Conservation (phyloP, 1,284 basidiomycete genomes). For the Cutaneotrichosporon cavernicola region DNA sequence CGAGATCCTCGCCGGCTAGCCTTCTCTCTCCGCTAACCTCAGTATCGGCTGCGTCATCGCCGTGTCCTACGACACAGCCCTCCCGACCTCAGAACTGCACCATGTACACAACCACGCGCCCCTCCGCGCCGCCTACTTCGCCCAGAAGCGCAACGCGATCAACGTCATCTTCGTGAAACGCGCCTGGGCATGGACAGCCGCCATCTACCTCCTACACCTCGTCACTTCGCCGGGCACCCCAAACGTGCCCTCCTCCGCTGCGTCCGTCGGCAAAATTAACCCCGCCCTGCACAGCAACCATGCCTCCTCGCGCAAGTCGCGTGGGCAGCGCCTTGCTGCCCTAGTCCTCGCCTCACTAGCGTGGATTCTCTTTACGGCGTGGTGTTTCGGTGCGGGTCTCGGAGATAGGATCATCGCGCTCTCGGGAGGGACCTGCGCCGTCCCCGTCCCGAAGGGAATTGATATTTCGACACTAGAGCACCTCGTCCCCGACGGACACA, state of each 20-base stretch:
- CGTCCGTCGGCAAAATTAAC: slow-evolving; percentile 11
- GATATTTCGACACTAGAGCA: slow-evolving; percentile 18
- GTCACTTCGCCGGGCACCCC: slow-evolving; percentile 28
- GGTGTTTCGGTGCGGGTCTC: slow-evolving; percentile 89
- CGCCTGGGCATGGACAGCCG: slow-evolving; percentile 87
- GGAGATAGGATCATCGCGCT: slow-evolving; percentile 70
- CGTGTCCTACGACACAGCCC: slow-evolving; percentile 60
- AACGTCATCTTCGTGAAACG: slow-evolving; percentile 87
- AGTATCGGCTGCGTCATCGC: slow-evolving; percentile 55
- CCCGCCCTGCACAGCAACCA: slow-evolving; percentile 53
- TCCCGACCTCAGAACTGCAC: slow-evolving; percentile 36
- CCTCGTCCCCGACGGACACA: slow-evolving; percentile 16
- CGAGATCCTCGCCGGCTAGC: background rate
- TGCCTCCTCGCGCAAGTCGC: slow-evolving; percentile 44
- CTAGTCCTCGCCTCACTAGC: slow-evolving; percentile 66
- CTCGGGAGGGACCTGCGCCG: slow-evolving; percentile 78
- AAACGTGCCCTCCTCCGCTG: background rate
- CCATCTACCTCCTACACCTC: slow-evolving; percentile 60
- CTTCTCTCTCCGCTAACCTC: background rate
- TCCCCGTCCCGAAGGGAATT: slow-evolving; percentile 58
- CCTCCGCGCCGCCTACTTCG: slow-evolving; percentile 63
- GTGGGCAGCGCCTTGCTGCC: slow-evolving; percentile 57
- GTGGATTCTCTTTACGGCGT: slow-evolving; percentile 76
- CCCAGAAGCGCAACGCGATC: slow-evolving; percentile 74
- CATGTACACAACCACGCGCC: slow-evolving; percentile 57